phyloP scores from a whole-genome alignment of 345 rosid genomes.

The Dovyalis caffra region DNA sequence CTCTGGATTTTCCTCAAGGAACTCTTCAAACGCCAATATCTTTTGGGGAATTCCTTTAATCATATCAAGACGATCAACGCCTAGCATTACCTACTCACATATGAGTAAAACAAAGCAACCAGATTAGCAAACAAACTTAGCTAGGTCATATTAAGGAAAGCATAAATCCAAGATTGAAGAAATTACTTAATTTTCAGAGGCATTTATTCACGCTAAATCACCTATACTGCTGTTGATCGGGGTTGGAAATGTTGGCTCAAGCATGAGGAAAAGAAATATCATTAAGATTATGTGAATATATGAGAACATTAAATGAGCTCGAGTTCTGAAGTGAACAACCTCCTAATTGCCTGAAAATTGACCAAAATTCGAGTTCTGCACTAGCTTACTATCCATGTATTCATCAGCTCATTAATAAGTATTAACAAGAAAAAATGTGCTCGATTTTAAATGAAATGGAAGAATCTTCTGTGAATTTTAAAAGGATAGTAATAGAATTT shows the following conservation, averaged over 20 bases:
- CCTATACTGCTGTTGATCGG: not conserved
- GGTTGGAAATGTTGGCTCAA: not conserved
- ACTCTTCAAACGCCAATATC: constrained; percentile 62
- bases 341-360: not conserved
- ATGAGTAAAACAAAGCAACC: constrained; percentile 16
- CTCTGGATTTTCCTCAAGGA: constrained; percentile 57
- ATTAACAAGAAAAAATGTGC: not conserved
- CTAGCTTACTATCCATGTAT: not conserved
- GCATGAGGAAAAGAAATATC: not conserved
- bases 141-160: not conserved
- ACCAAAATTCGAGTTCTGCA: not conserved
- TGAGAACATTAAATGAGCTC: not conserved
- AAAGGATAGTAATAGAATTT: no score
- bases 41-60: constrained; percentile 66
- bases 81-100: constrained; percentile 52
- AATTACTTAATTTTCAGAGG: not conserved
- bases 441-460: no score
- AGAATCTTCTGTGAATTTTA: no score
- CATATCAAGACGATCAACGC: constrained; percentile 70
- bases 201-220: not conserved
- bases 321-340: not conserved
- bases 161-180: not conserved
- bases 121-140: not conserved
- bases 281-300: not conserved
- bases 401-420: not conserved